Evolutionary conservation across 2,329 filamentous ascomycete species (phyloP).

Genomic region (Ceratocystis albifundus): DNA sequence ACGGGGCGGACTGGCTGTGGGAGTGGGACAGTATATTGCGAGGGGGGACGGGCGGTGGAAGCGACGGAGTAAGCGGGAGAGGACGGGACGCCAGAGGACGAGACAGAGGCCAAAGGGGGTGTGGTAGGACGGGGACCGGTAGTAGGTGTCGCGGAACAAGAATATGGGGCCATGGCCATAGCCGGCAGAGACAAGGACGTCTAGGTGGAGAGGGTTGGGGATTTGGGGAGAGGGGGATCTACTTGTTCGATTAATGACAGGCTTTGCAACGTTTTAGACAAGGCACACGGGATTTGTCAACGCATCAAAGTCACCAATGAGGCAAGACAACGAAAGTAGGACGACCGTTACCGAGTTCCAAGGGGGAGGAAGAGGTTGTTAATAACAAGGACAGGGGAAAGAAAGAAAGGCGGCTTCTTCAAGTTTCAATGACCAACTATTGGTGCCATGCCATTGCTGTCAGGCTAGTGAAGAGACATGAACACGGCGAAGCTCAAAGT

Average conservation of each 20-base stretch:
- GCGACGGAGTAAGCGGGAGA: slow-evolving; percentile 54
- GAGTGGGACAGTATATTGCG: slow-evolving; percentile 46
- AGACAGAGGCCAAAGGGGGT: neutral
- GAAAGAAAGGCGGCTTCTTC: no score
- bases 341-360: no score
- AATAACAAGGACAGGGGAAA: neutral
- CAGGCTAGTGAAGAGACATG: no score
- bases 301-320: no score
- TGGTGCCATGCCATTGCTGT: no score
- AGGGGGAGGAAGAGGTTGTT: neutral
- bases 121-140: neutral
- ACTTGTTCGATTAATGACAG: neutral
- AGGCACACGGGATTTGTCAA: no score
- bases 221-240: no score
- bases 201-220: no score
- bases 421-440: no score
- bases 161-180: neutral
- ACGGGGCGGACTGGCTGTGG: slow-evolving; percentile 49
- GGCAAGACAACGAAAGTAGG: no score
- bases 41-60: slow-evolving; percentile 49
- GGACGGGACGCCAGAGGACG: slow-evolving; percentile 41
- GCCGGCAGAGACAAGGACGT: neutral
- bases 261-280: no score
- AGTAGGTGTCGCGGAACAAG: neutral
- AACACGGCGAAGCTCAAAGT: neutral